These are phyloP conservation scores for Nymphaea colorata DNA, from an alignment of 164 flowering plant genomes.

Conservation along the genomic window DNA sequence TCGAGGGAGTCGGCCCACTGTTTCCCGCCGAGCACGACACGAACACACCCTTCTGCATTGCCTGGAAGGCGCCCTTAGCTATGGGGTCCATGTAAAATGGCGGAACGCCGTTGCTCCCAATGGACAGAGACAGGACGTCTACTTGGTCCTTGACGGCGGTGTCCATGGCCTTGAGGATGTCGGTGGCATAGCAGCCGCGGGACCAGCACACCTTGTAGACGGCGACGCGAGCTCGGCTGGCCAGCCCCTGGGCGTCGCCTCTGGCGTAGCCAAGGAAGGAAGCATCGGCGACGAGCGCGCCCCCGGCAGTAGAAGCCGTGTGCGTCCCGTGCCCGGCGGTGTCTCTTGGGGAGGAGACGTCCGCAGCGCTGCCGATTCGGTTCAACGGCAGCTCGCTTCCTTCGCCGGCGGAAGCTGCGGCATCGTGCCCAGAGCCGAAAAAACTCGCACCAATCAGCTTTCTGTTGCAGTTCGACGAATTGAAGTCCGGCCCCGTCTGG, in stretches of 20 bases:
- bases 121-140: conserved; percentile 29
- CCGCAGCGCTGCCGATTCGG: background rate
- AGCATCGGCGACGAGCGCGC: conserved; percentile 19
- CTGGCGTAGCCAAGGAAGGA: conserved; percentile 28
- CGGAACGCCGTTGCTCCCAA: conserved; percentile 10
- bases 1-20: background rate
- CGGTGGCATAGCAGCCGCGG: conserved; percentile 30
- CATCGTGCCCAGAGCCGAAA: conserved; percentile 2
- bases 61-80: conserved; percentile 9
- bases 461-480: conserved; percentile 8
- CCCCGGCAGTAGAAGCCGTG: conserved; percentile 53
- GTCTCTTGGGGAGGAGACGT: conserved; percentile 19
- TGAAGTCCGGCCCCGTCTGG: conserved; percentile 10
- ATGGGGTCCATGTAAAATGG: conserved; percentile 6
- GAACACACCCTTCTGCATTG: background rate
- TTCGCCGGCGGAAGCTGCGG: conserved; percentile 9
- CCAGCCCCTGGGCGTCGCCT: conserved; percentile 40
- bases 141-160: conserved; percentile 47
- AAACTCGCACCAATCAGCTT: conserved; percentile 16
- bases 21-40: conserved; percentile 10
- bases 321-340: conserved; percentile 55
- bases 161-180: conserved; percentile 38
- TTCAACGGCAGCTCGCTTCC: conserved; percentile 24
- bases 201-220: conserved; percentile 41
- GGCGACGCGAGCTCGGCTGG: conserved; percentile 49